Evolutionary conservation across 352 stramenopile species (phyloP).

Genomic region (Pythium dissimile): DNA sequence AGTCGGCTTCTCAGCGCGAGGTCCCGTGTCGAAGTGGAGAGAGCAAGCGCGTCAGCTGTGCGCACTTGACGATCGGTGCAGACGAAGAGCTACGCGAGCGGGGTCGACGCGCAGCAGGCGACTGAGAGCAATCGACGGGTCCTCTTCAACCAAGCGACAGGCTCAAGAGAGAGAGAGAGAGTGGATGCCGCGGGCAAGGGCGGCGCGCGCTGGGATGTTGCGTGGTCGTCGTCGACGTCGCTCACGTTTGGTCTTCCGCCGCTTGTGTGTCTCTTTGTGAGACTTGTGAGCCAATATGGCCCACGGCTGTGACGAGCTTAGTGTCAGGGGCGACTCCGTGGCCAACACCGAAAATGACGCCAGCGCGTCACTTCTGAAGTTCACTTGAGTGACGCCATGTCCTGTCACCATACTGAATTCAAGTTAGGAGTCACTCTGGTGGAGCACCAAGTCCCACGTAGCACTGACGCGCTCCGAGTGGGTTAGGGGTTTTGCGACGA

Average conservation of each 20-base stretch:
- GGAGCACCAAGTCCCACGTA: constrained; percentile 13
- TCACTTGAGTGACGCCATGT: constrained; percentile 4
- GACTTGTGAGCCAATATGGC: constrained; percentile 17
- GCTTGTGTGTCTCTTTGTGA: constrained; percentile 15
- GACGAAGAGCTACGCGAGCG: too few species aligned
- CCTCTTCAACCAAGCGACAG: too few species aligned
- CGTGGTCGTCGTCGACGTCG: neutral
- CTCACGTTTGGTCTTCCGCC: too few species aligned
- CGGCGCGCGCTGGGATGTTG: neutral
- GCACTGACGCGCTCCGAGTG: constrained; percentile 10
- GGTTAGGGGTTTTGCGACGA: constrained; percentile 6
- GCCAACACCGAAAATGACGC: constrained; percentile 25
- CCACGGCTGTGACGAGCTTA: constrained; percentile 23
- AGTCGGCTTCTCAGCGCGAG: neutral
- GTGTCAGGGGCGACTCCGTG: constrained; percentile 20
- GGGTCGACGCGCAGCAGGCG: too few species aligned
- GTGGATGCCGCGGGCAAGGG: neutral
- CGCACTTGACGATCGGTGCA: too few species aligned
- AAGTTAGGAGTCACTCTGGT: constrained; percentile 10
- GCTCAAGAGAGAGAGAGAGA: neutral
- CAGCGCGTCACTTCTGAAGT: constrained; percentile 23
- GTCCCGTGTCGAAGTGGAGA: neutral
- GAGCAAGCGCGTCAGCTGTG: too few species aligned
- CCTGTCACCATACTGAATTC: constrained; percentile 7
- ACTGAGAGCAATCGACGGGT: too few species aligned